Base-by-base conservation (phyloP, 441 rosid genomes). In the Erysimum pusillum region DNA sequence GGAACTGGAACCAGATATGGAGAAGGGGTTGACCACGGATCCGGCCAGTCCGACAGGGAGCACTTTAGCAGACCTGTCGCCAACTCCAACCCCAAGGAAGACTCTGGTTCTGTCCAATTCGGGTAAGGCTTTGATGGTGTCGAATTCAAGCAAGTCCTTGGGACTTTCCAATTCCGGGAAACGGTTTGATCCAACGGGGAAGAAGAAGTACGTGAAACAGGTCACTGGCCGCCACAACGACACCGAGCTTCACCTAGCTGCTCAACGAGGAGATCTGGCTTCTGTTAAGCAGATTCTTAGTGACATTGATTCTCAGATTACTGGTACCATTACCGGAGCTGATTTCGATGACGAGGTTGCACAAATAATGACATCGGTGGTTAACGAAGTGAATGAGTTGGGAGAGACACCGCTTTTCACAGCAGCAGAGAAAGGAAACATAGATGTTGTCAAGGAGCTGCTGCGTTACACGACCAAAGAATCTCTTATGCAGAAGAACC, bases 201-300 rank as follows among this genome's bases (percentile, higher is more conserved):
- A 80, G 75, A 94, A 88, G 84, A 89, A 92, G 87, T 92, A 92
- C 22, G 92, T 92, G 62, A 91, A 90, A 85, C 99, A 94, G 72
- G 98, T 92, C 68, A 94, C 97, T 0, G 99, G 98, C 15, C 96
- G 94, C 54, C 93, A 87, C 81, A 88, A 94, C 79, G 96, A 94
- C 83, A 94, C 97, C n/a, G 99, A 90, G 87, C 85, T 95, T 56
- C 98, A 95, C 82, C 71, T 92, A 75, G 97, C 96, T 5, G 96
- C 97, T 10, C 90, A 87, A 57, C 88, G 91, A 4, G 96, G 94
- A 17, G 98, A 92, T 74, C 66, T 89, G 73, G 85, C 73, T 11
- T 79, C 88, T 8, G 86, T 95, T 35, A 81, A 70, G 79, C 89
- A 83, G 71, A 90, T 94, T 56, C 74, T 94, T n/a, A 85, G 71